phyloP scores from a whole-genome alignment of 305 asterid species.

The Fraxinus latifolia region DNA sequence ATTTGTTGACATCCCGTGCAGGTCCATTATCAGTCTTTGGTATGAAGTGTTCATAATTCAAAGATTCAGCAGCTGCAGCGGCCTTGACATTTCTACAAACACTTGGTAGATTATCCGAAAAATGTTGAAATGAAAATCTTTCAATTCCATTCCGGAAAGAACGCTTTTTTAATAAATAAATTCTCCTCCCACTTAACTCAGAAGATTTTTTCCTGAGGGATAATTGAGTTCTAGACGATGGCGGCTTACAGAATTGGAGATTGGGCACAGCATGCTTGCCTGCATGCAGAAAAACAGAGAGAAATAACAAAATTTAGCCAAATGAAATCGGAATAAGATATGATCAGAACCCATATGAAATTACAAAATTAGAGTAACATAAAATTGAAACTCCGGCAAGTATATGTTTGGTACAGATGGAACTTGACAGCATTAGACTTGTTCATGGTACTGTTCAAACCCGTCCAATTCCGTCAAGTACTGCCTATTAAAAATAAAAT shows the following conservation, averaged over 20 bases:
- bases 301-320: background rate
- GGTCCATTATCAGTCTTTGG: conserved; percentile 29
- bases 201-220: conserved; percentile 27
- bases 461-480: background rate
- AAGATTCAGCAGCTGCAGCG: conserved; percentile 52
- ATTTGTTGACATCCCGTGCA: conserved; percentile 19
- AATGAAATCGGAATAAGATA: background rate
- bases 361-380: background rate
- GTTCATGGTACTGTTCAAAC: background rate
- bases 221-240: conserved; percentile 26
- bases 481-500: background rate
- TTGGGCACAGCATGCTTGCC: conserved; percentile 34
- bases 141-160: conserved; percentile 25
- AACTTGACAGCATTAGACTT: background rate
- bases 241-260: conserved; percentile 23
- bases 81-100: conserved; percentile 33
- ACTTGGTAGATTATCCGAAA: conserved; percentile 18
- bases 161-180: conserved; percentile 28
- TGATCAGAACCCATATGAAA: background rate
- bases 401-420: background rate
- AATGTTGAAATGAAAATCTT: conserved; percentile 21
- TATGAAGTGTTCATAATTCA: conserved; percentile 43
- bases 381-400: background rate
- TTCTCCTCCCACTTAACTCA: conserved; percentile 30
- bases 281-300: conserved; percentile 24